phyloP scores from a whole-genome alignment of 306 rosid species.

The Vigna unguiculata region DNA sequence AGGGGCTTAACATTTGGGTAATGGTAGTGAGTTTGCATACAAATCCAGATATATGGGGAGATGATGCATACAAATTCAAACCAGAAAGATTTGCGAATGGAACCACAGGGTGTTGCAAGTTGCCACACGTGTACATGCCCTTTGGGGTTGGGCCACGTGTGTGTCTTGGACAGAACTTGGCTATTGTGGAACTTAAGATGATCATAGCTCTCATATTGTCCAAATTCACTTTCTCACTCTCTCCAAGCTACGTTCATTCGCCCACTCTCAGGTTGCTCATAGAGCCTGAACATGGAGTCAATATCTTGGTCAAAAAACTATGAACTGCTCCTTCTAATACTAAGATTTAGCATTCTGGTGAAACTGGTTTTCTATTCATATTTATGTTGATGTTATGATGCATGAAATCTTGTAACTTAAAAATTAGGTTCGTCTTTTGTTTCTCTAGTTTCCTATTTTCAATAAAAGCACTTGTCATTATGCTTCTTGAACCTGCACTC shows the following conservation, averaged over 20 bases:
- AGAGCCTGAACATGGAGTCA: conserved; percentile 54
- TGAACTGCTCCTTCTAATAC: conserved; percentile 2
- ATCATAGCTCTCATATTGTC: conserved; percentile 48
- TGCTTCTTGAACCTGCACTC: not conserved
- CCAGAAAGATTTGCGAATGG: conserved; percentile 53
- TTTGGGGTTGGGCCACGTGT: conserved; percentile 52
- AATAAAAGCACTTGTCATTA: not conserved
- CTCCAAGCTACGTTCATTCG: conserved; percentile 49
- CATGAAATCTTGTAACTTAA: not conserved
- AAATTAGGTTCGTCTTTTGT: not conserved
- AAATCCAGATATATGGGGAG: conserved; percentile 44
- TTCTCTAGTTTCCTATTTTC: not conserved
- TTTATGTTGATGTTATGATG: not conserved
- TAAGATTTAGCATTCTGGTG: not conserved
- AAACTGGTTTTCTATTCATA: no score
- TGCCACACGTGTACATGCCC: conserved; percentile 49
- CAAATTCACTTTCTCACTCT: conserved; percentile 51
- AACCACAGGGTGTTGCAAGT: conserved; percentile 41
- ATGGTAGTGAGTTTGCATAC: conserved; percentile 33
- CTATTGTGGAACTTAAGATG: conserved; percentile 52
- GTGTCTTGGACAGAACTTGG: conserved; percentile 52
- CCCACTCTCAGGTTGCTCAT: conserved; percentile 42
- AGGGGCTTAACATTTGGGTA: conserved; percentile 42
- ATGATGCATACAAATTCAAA: conserved; percentile 45
- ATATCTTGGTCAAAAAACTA: conserved; percentile 47